phyloP scores from a whole-genome alignment of 139 green algal species.

The Axilococcus clingmanii region DNA sequence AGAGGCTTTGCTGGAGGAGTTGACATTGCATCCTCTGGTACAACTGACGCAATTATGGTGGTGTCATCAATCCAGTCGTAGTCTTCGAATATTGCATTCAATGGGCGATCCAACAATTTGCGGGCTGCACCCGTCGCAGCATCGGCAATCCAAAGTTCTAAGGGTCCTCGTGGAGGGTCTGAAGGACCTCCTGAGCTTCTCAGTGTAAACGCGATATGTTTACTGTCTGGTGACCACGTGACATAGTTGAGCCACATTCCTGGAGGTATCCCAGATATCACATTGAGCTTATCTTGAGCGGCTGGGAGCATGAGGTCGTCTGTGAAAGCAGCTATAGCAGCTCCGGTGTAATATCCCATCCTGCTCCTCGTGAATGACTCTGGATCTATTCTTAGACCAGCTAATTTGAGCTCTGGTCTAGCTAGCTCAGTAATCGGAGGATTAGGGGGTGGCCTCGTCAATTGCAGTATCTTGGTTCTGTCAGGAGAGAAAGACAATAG shows the following conservation, averaged over 20 bases:
- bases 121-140: constrained; percentile 42
- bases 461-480: constrained; percentile 70
- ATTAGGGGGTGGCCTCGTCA: constrained; percentile 60
- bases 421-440: constrained; percentile 85
- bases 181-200: constrained; percentile 36
- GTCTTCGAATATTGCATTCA: constrained; percentile 55
- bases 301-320: constrained; percentile 39
- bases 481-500: constrained; percentile 83
- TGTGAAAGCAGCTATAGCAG: constrained; percentile 28
- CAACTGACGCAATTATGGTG: constrained; percentile 57
- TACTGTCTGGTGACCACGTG: constrained; percentile 66
- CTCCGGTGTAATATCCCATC: constrained; percentile 61
- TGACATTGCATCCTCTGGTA: constrained; percentile 30
- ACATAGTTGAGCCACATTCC: constrained; percentile 62
- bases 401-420: constrained; percentile 89
- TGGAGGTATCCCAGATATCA: constrained; percentile 61
- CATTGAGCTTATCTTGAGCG: constrained; percentile 7
- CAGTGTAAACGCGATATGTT: constrained; percentile 74
- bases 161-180: constrained; percentile 47
- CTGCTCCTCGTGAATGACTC: constrained; percentile 60
- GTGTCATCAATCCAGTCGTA: constrained; percentile 78
- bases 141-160: constrained; percentile 87
- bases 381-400: constrained; percentile 79
- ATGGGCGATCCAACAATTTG: constrained; percentile 29
- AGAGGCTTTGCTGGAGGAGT: constrained; percentile 26